These are phyloP conservation scores for Colletotrichum somersetense DNA, from an alignment of 2,329 filamentous ascomycete genomes.

Conservation along the genomic window DNA sequence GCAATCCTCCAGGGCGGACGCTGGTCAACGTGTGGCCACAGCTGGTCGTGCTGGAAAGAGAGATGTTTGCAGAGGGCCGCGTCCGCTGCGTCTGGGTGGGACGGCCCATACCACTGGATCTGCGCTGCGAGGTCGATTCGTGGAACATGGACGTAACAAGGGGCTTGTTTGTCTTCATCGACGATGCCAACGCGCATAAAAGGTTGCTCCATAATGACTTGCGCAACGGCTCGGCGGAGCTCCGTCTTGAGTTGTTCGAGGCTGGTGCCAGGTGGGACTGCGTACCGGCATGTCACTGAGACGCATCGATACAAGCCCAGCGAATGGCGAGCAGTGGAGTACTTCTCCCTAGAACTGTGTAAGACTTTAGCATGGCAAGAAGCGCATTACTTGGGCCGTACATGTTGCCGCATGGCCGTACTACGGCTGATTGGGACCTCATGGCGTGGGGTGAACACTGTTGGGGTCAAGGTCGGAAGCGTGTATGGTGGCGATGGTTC, in stretches of 20 bases:
- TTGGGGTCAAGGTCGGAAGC: neutral
- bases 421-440: conserved; percentile 2
- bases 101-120: conserved; percentile 52
- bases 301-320: conserved; percentile 63
- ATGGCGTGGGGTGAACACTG: neutral
- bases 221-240: conserved; percentile 55
- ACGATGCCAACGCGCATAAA: conserved; percentile 63
- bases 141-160: conserved; percentile 59
- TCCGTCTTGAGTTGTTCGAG: conserved; percentile 19
- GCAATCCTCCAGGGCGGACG: conserved; percentile 63
- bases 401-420: conserved; percentile 38
- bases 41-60: conserved; percentile 55
- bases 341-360: conserved; percentile 55
- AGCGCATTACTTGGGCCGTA: neutral
- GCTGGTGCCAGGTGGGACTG: conserved; percentile 33
- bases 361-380: conserved; percentile 21
- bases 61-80: conserved; percentile 50
- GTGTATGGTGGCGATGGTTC: neutral
- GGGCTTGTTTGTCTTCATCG: conserved; percentile 56
- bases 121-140: conserved; percentile 59
- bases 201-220: conserved; percentile 58
- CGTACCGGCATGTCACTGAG: conserved; percentile 60
- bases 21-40: conserved; percentile 56
- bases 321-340: conserved; percentile 59
- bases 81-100: conserved; percentile 36